Base-by-base conservation (phyloP, 2,329 filamentous ascomycete genomes). In the Fusarium nisikadoi region DNA sequence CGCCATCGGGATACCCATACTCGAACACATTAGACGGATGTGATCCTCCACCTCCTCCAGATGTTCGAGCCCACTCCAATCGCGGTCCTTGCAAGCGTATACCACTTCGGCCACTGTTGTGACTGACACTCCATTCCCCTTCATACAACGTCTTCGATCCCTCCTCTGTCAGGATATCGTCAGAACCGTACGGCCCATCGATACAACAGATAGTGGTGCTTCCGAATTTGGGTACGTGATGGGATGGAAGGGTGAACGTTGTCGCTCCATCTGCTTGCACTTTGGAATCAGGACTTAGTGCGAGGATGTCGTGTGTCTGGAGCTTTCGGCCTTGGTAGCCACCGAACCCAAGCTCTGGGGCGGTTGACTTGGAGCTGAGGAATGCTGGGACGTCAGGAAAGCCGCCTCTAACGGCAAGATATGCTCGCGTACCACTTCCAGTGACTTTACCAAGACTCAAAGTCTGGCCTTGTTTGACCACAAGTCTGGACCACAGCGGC, bases 21-120 rank as follows among this genome's bases (percentile, higher is more conserved):
- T 70, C 67, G 39, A 70, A 59, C 16, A 70, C 59, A 46, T 91
- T 90, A 38, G 83, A 86, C 0, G 90, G 90, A 77, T 92, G 90
- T 2, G 87, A 84, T 16, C 90, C 90, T 12, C 89, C 90, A 67
- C 90, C 89, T 1, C 89, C 90, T 16, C 90, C 90, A 70, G 89
- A 85, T 36, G 84, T 77, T 11, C 90, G 82, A 19, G 88, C 87
- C 86, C 87, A 92, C 68, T 86, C 84, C 0, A 88, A 88, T 2
- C 85, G 84, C 1, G 89, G 88, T 0, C 90, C 90, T 4, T 89
- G 79, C 0, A 92, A 82, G 11, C 90, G 84, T 31, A 92, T 88
- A 1, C 89, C 90, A 43, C 86, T 88, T 62, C 90, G 11, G 3
- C 42, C 55, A 13, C 42, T 50, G 33, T 58, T 58, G 7, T 58